Base-by-base conservation (phyloP, 2,329 filamentous ascomycete species). In the Iodosphaeria phyllophila region DNA sequence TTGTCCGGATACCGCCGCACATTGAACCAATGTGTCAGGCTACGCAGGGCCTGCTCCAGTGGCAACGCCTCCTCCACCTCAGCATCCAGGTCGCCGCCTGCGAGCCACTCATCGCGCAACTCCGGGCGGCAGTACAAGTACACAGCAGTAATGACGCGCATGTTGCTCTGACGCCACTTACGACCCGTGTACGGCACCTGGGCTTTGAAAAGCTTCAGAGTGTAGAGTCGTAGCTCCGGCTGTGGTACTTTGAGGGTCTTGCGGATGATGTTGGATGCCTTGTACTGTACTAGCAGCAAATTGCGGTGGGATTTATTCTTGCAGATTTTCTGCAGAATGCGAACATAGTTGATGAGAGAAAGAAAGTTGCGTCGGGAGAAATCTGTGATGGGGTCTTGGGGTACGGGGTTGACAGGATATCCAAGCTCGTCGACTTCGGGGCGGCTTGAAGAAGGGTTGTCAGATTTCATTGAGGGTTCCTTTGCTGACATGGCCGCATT, bases 91-190 rank as follows among this genome's bases (percentile, higher is more conserved):
- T 93, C 84, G 31, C 75, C 77, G 5, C 86, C 86, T 0, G 79
- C 73, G 1, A 95, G 62, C 86, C 89, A 95, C 51, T 93, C 89
- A 43, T 98, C 89, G 16, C 86, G 66, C 22, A 98, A 60, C 47
- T 95, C 86, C 0, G 86, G 86, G 6, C 83, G 66, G 43, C 86
- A 92, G 51, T 92, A 80, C 24, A 98, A 60, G 48, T 93, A 98
- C 2, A 98, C 80, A 4, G 84, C 83, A 1, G 89, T 98, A 43
- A 98, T 98, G 42, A 95, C 84, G 28, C 86, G 78, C 89, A 98
- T 98, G 50, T 98, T 95, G 38, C 73, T 74, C 54, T 95, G 89
- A 9, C 89, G 74, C 89, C 89, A 98, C 54, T 98, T 98, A 21
- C 89, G 74, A 13, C 89, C 86, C 48, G 86, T 95, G 57, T 92